Base-by-base conservation (phyloP, 176 grass and related monocot species). In the Cymbopogon citratus region DNA sequence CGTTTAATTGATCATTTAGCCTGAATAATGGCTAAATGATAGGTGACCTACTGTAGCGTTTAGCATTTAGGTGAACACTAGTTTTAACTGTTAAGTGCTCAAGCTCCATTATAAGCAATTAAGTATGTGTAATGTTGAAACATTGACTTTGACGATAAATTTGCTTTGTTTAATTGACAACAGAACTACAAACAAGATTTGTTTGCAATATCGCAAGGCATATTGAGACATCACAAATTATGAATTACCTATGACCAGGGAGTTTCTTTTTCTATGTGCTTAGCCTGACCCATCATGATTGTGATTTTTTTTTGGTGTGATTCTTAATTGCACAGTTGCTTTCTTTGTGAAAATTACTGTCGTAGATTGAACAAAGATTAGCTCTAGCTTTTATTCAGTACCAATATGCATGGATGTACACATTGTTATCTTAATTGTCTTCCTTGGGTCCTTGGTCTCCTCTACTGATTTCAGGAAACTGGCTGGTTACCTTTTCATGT, bases 401-500 rank as follows among this genome's bases (percentile, higher is more conserved):
- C 31, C 19, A 23, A 16, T 18, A 61, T 33, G 46, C 36, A 74
- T 38, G 9, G 12, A 39, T 62, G 18, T 68, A 69, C 81, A 78
- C 7, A 84, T 59, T 62, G 38, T 85, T 69, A 88, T 54, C 27
- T 89, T 36, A 31, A 31, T 46, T 9, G 10, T 5, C 12, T 13
- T 84, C 76, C 38, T 79, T 75, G 52, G 49, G 45, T 89, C 43
- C 59, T 15, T 54, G 24, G 43, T 56, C 60, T 43, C 63, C 15
- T 81, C 41, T 0, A 45, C 25, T 63, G 24, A 85, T 98, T 94
- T 88, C 92, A 98, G 95, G 95, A 98, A 92, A 98, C 95, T 9
- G 95, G 95, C 48, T 98, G 95, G 95, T 69, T 92, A 73, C 92
- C 95, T 79, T 83, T 94, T 16, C 95, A 98, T 94, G 82, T 98